Evolutionary conservation across 2,329 filamentous ascomycete species (phyloP).

Genomic region (Metarhizium robertsii): DNA sequence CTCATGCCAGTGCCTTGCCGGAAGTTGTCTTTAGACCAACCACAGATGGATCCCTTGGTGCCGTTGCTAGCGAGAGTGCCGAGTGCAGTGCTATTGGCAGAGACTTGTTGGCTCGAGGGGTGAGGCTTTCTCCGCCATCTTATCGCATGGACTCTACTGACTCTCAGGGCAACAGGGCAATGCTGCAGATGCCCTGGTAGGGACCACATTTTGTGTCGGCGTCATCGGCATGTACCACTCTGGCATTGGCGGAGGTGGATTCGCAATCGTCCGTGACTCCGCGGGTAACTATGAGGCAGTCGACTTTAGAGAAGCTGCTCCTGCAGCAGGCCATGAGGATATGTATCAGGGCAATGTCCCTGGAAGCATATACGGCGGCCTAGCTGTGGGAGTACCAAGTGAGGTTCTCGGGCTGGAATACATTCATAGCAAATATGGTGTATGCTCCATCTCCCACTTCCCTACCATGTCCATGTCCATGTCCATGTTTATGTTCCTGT

Average conservation of each 20-base stretch:
- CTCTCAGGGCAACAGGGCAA: conserved; percentile 43
- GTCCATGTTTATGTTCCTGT: neutral
- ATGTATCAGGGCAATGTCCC: conserved; percentile 71
- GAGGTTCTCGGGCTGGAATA: conserved; percentile 73
- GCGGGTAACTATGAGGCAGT: conserved; percentile 76
- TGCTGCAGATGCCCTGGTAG: conserved; percentile 67
- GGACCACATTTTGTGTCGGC: conserved; percentile 65
- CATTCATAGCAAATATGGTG: conserved; percentile 64
- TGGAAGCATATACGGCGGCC: conserved; percentile 60
- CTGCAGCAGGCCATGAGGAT: conserved; percentile 67
- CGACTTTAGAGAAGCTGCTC: conserved; percentile 85
- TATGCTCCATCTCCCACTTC: conserved; percentile 16
- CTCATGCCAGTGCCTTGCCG: conserved; percentile 8
- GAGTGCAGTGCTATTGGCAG: conserved; percentile 63
- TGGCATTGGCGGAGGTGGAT: conserved; percentile 84
- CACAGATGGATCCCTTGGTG: conserved; percentile 34
- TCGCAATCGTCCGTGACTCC: conserved; percentile 67
- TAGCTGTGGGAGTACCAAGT: conserved; percentile 63
- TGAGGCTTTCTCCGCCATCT: conserved; percentile 19
- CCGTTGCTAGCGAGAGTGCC: conserved; percentile 59
- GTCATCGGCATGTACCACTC: conserved; percentile 69
- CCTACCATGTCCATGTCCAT: neutral
- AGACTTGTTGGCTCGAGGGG: conserved; percentile 46
- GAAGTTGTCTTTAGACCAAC: conserved; percentile 14
- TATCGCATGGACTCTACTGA: neutral